Percentiles rank a stretch among this genome's conserved stretches.
phyloP scores from a whole-genome alignment of 306 rosid genomes.

The Prunus mume region DNA sequence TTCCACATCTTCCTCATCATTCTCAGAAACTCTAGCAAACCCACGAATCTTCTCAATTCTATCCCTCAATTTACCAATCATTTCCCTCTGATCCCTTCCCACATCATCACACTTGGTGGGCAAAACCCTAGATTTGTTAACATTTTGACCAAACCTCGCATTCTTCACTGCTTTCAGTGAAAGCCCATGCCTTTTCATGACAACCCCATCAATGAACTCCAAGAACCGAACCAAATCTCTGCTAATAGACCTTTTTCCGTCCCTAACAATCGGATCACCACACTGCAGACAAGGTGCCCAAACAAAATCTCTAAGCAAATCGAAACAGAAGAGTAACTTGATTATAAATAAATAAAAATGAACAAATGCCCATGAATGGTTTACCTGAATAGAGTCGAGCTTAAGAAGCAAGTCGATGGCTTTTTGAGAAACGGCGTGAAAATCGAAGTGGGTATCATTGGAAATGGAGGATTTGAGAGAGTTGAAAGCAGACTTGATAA shows the following conservation, averaged over 20 bases:
- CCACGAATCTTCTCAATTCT: conserved; percentile 72
- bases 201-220: conserved; percentile 64
- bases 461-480: conserved; percentile 56
- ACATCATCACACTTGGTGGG: conserved; percentile 14
- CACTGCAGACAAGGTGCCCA: conserved; percentile 34
- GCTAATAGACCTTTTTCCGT: conserved; percentile 60
- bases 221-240: conserved; percentile 66
- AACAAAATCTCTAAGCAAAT: not conserved
- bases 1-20: conserved; percentile 44
- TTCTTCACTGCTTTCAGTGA: conserved; percentile 40
- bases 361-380: not conserved
- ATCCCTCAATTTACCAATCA: conserved; percentile 59
- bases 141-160: conserved; percentile 39
- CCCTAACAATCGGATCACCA: conserved; percentile 61
- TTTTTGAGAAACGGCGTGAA: conserved; percentile 46
- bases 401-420: conserved; percentile 61
- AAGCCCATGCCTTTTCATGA: conserved; percentile 43
- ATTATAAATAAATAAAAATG: not conserved
- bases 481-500: conserved; percentile 55
- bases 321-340: not conserved
- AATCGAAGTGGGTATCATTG: conserved; percentile 38
- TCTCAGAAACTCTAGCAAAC: conserved; percentile 43
- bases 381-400: conserved; percentile 79
- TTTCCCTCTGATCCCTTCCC: conserved; percentile 45
- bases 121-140: conserved; percentile 32